A percentile compares a stretch with the other conserved stretches of the same genome.
Conservation (phyloP, 805 yeast genomes). For the Monosporozyma aquatica region DNA sequence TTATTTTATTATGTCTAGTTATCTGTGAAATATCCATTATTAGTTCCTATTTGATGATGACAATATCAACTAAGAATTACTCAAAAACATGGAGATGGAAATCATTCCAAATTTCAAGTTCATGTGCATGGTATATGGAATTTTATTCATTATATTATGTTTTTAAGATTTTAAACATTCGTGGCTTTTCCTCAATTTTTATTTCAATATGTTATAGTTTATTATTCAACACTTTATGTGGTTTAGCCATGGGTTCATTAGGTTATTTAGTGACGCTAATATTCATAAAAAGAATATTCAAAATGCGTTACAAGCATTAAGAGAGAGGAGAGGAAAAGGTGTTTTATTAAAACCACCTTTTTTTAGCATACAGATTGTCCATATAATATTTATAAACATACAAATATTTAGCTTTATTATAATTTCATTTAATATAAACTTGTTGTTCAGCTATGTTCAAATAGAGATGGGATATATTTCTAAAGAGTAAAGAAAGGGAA, state of each 20-base stretch:
- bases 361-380: no score
- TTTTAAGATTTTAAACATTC: conserved; percentile 45
- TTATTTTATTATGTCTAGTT: conserved; percentile 48
- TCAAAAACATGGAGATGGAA: conserved; percentile 66
- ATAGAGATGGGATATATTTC: no score
- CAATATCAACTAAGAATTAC: conserved; percentile 6
- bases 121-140: conserved; percentile 65
- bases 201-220: conserved; percentile 66
- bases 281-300: conserved; percentile 44
- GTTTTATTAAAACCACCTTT: no score
- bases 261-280: conserved; percentile 59
- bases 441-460: no score
- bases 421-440: no score
- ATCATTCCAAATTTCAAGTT: conserved; percentile 58
- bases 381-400: neutral
- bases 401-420: no score
- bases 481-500: no score
- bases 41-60: conserved; percentile 54
- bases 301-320: conserved; percentile 1
- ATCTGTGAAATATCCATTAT: conserved; percentile 66
- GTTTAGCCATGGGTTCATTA: conserved; percentile 67
- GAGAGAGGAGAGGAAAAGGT: no score
- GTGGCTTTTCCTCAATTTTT: conserved; percentile 57
- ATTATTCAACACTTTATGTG: conserved; percentile 51
- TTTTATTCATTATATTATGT: conserved; percentile 62